phyloP scores from a whole-genome alignment of 768 basidiomycete genomes.

The Leccinum variicolor region DNA sequence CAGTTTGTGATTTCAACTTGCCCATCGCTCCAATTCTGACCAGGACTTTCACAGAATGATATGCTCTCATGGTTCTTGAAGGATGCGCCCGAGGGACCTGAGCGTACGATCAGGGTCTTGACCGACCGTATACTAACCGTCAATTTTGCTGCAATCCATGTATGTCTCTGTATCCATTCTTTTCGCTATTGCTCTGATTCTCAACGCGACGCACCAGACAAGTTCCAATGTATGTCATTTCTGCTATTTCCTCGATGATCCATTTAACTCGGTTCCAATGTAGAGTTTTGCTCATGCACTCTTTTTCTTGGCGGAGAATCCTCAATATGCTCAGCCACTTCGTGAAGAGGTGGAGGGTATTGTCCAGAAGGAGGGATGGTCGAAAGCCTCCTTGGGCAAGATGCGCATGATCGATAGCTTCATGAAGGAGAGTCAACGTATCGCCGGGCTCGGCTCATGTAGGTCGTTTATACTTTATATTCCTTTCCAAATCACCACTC shows the following conservation, averaged over 20 bases:
- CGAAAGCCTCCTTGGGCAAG: background rate
- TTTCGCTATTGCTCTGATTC: background rate
- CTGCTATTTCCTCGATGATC: background rate
- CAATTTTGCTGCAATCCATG: conserved; percentile 10
- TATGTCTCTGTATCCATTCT: background rate
- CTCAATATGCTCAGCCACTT: background rate
- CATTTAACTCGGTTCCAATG: background rate
- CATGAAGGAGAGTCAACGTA: background rate
- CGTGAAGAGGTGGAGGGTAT: background rate
- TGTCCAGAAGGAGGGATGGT: background rate
- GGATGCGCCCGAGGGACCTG: background rate
- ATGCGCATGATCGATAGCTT: background rate
- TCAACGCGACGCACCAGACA: background rate
- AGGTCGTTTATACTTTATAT: background rate
- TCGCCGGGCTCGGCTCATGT: conserved; percentile 8
- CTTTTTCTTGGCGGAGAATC: background rate
- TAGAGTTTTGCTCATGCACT: background rate
- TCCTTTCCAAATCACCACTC: background rate
- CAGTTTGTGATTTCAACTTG: background rate
- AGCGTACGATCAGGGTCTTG: background rate
- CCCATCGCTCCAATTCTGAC: background rate
- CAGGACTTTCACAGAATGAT: background rate
- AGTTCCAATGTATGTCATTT: background rate
- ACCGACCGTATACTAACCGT: background rate
- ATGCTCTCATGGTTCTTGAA: background rate